Base-by-base conservation (phyloP, 2,329 filamentous ascomycete species). In the Nakataea oryzae region DNA sequence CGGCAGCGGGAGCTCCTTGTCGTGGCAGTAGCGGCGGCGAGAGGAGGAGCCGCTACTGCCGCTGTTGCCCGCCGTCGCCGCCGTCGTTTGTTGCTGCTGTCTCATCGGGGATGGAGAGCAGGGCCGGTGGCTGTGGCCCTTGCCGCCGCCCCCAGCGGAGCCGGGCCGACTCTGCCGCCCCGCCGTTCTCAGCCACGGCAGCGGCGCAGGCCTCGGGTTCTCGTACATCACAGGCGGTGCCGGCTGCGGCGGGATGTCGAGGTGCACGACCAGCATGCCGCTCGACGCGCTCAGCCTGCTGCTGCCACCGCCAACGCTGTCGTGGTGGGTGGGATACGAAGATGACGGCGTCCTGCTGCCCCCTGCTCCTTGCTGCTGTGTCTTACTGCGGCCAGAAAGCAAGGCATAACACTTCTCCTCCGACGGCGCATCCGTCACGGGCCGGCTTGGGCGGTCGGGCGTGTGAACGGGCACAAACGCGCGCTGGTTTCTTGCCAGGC, bases 371-470 rank as follows among this genome's bases (percentile, higher is more conserved):
- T 17, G 27, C 13, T 9, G 34, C 32, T 26, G 21, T 26, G 4
- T 27, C 27, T n/a, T 9, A 12, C 12, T 30, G n/a, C 57, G 29
- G 50, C 50, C 29, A 11, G 64, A 54, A 2, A 67, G 30, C 3
- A 65, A 56, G 6, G 57, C 28, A 7, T 66, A 65, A 54, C 70
- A 72, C 64, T 71, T 66, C 34, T 70, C 69, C 29, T 71, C 70
- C 2, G 67, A 65, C 2, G 70, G 71, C 3, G 67, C 65, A 54
- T 70, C 64, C 11, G 61, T 62, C 17, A 67, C 24, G 3, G 67
- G 61, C 11, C 65, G 62, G 1, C 41, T 11, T 0, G 67, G 70
- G 1, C 70, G 67, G 61, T 72, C 71, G 9, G 71, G 71, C 2
- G 66, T 66, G 57, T 70, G 67, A 11, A 66, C 57, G 24, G 60